Evolutionary conservation across 345 rosid genomes (phyloP), one percentile per base, ranked within the genome.

Genomic region (Melastoma malabathricum): DNA sequence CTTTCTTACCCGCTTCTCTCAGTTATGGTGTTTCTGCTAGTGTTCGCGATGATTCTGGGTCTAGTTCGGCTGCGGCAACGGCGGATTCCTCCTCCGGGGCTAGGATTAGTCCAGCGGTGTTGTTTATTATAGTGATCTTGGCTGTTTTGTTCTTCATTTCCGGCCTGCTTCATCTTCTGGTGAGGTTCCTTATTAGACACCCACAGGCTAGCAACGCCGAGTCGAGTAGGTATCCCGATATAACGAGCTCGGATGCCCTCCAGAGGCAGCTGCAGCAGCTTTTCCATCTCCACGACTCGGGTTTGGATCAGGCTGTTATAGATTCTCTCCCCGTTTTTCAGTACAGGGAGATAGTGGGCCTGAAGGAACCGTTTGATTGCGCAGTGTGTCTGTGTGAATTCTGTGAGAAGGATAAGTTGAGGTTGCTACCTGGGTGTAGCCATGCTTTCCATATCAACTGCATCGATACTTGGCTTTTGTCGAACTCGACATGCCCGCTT

Each of bases 231-330:
- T 73, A 64, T 56, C 92, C 88, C 0, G 86, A 86, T 68, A 71
- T 82, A 59, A 78, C 92, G 5, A 64, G 75, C 43, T 67, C 82
- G 15, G 92, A 86, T 70, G 86, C 79, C 58, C 92, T 83, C 44
- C 92, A 86, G 62, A 75, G 95, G 64, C 95, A 86, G 76, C 74
- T 86, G 17, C 95, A 86, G 48, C 95, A 86, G 72, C 84, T 86
- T 31, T 86, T 86, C 61, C 86, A 86, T 64, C 80, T 86, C 47
- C 88, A 86, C 58, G 95, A 86, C 59, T 86, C 95, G 47, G 95
- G 95, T 52, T 71, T 86, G 51, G 95, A 83, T 67, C 95, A 86
- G 70, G 86, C 95, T 53, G 82, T 86, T 54, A 86, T 86, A 4
- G 95, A 86, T 47, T 90, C 92, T 18, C 78, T 86, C 45, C 95